Base-by-base conservation (phyloP, 805 yeast species). In the Grigorovia jiainica region DNA sequence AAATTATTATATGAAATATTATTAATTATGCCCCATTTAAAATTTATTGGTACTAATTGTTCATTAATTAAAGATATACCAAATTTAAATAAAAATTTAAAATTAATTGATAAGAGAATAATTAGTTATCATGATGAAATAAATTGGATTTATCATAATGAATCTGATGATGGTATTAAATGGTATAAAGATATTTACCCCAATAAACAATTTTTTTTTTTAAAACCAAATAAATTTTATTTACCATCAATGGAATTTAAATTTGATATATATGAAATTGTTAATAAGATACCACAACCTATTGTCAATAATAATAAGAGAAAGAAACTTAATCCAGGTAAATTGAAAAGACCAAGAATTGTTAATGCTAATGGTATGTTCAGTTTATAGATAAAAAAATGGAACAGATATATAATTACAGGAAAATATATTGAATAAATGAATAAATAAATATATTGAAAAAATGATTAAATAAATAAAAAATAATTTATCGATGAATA, bases 1-100 rank as follows among this genome's bases (percentile, higher is more conserved):
- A 48, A 40, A 34, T 11, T 46, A 11, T 37, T 50, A 30, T 42
- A 41, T 39, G 49, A 52, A 8, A 15, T 41, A 3, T 36, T 45
- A 29, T 10, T 15, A 3, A 13, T 43, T 10, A 30, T 50, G 7
- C 49, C 50, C 1, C 41, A 47, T 5, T 30, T 52, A 16, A 20
- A 38, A 10, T 30, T 21, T 32, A 34, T 49, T 30, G 38, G 38
- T 8, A 15, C 20, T 2, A 9, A 25, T 5, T 10, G 17, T 25
- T 15, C 13, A 9, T 15, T 13, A 5, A 34, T 34, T n/a, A 27
- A 34, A 10, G 32, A 36, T 9, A 17, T 36, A 24, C 38, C 38
- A 10, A 17, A 24, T 11, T 17, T 36, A 11, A 25, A 16, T 7
- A n/a, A 10, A 10, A 18, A n/a, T 24, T 25, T 36, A 25, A 25